Evolutionary conservation across 306 rosid species (phyloP), one percentile per base, ranked within the genome.

Genomic region (Cucumis cinereus): DNA sequence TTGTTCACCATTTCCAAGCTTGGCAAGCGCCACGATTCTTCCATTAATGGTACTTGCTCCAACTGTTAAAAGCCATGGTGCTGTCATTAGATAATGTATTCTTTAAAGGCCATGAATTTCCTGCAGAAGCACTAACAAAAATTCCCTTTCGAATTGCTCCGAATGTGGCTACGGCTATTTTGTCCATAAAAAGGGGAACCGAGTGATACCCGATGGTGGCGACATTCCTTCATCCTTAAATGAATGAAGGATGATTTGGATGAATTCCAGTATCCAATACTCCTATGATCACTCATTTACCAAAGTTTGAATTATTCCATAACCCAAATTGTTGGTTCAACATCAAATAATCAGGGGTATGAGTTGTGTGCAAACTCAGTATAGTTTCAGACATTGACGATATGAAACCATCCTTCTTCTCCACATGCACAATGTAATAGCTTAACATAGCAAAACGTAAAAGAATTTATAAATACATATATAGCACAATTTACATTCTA

Each of bases 261-360:
- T 33, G 14, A 47, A 86, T 80, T 35, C 96, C 97, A 5, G 91
- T 59, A 70, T 92, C 97, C 53, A 92, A 10, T 54, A 92, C 73
- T 52, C 97, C 97, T 28, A 92, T 68, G 5, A 88, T 89, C 50
- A 92, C 79, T 12, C 96, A 93, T 67, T 82, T 71, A 12, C 97
- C 96, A 10, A 82, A 79, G 15, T 84, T 88, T 10, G 97, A 82
- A 16, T 74, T 80, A 7, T 87, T 79, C 95, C 93, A 91, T 0
- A 86, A 3, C 47, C 97, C 97, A 6, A 7, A 16, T 33, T 61
- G 68, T 64, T 80, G 78, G 60, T 69, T 64, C 80, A 91, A 78
- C 60, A 92, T 95, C 86, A 89, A 74, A 74, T 88, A 86, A 10
- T 73, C 52, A 1, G 94, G 89, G 11, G 81, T 83, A 54, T 86